Conservation (phyloP, 495 filamentous ascomycete species). For the Penicillium alfredii region DNA sequence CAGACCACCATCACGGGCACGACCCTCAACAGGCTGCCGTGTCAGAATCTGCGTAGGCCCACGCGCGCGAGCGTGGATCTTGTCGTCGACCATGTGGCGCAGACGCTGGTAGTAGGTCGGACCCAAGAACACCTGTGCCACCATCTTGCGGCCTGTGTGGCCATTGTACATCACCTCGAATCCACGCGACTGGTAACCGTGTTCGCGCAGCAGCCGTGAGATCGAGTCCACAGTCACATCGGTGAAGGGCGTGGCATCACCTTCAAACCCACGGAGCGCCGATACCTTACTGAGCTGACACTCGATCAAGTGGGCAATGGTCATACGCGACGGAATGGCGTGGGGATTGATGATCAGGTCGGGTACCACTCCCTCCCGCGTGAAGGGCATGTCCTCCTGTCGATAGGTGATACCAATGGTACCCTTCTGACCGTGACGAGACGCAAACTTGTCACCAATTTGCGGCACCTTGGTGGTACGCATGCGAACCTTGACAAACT, state of each 20-base stretch:
- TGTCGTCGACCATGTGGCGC: constrained; percentile 99
- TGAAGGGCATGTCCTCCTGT: constrained; percentile 98
- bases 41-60: constrained; percentile 97
- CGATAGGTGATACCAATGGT: constrained; percentile 97
- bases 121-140: constrained; percentile 91
- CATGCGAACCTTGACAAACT: constrained; percentile 95
- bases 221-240: constrained; percentile 94
- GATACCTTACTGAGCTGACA: constrained; percentile 95
- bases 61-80: constrained; percentile 95
- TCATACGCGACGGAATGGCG: constrained; percentile 99
- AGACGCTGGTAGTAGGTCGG: constrained; percentile 99
- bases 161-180: constrained; percentile 99
- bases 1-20: constrained; percentile 94
- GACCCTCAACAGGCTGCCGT: constrained; percentile 95
- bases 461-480: constrained; percentile 96
- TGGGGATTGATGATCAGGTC: constrained; percentile 99
- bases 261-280: constrained; percentile 82
- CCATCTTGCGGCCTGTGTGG: constrained; percentile 87
- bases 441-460: constrained; percentile 99
- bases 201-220: constrained; percentile 80
- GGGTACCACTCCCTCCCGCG: constrained; percentile 79
- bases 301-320: constrained; percentile 99
- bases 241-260: constrained; percentile 96
- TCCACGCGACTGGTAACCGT: constrained; percentile 93
- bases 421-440: constrained; percentile 97